Evolutionary conservation across 192 early-diverging fungal genomes (phyloP), one percentile per base, ranked within the genome.

Genomic region (Dimargaris cristalligena): DNA sequence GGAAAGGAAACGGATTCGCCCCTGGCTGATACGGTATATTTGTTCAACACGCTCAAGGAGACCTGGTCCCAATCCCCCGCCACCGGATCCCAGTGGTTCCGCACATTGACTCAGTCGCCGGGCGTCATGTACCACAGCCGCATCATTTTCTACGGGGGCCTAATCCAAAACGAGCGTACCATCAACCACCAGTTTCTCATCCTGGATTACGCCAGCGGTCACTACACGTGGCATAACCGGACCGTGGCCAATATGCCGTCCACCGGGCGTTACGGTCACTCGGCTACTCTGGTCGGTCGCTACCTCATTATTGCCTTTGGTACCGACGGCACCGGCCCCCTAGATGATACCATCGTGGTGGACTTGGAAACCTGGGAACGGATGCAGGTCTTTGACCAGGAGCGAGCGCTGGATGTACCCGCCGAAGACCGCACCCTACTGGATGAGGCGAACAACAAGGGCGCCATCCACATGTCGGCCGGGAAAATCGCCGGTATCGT

Each of bases 301-400:
- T 56, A 33, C 23, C 20, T 56, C 23, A 13, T 56, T 23, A 29
- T 56, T 14, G 54, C 54, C 54, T 56, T 56, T 33, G 54, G 54
- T 13, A 33, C 20, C 2, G 20, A 28, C 31, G 54, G 14, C 18
- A n/a, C 22, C 22, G 51, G 51, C 2, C 23, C 2, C 22, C 16
- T 29, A 0, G 51, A 52, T 28, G n/a, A 52, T 3, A 2, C 29
- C 3, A 6, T 33, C 54, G 31, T 34, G 14, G 34, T 56, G 23
- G 54, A 56, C 54, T 33, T 56, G 30, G 31, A 33, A 13, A 56
- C 20, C 8, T 48, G 47, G 41, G 10, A 44, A 18, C 8, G 8
- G 41, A 18, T 44, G 41, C 18, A 8, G 8, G 18, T 18, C 10
- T 18, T 44, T 11, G 18, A 8, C 8, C 41, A 11, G 10, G 10